Base-by-base conservation (phyloP, 257 asterid species). In the Petunia axillaris region DNA sequence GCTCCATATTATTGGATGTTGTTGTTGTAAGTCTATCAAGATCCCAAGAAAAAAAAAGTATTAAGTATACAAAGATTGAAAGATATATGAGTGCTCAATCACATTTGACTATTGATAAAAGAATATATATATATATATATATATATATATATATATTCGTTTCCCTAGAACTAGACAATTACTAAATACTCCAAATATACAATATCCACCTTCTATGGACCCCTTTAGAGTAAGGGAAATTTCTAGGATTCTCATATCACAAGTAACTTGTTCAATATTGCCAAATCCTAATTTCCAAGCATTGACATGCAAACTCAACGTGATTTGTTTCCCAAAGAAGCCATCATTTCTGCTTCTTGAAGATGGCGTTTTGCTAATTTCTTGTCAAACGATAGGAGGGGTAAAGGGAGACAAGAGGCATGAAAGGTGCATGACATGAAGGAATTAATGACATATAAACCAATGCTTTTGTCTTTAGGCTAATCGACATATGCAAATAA, bases 351-450 rank as follows among this genome's bases (percentile, higher is more conserved):
- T 81, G 84, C 79, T 46, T 86, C 82, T 88, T 87, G 85, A 86
- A 60, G 82, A 78, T 86, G 91, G 90, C 81, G 82, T 76, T 85
- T 86, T 89, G 87, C 85, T 83, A 36, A 82, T 9, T 43, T 50
- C 63, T 39, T 50, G 14, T 64, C 43, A 71, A 48, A 50, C 36
- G n/a, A 40, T 57, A 39, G 48, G 81, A 75, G 53, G 43, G 54
- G 68, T 5, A 37, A 70, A 52, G 80, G 84, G 87, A 76, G 85
- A 84, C 86, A 82, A 66, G 64, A 75, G 57, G 84, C 57, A 83
- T 81, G 80, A 8, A 57, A 15, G 36, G 63, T 15, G 63, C 63
- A 52, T 52, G 37, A 54, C 48, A 43, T 64, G 79, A 83, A 68
- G 79, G 55, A 78, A n/a, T 38, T 11, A 58, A 40, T 81, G 71